Conservation (phyloP, 2,329 filamentous ascomycete genomes). For the Fusarium sp. region DNA sequence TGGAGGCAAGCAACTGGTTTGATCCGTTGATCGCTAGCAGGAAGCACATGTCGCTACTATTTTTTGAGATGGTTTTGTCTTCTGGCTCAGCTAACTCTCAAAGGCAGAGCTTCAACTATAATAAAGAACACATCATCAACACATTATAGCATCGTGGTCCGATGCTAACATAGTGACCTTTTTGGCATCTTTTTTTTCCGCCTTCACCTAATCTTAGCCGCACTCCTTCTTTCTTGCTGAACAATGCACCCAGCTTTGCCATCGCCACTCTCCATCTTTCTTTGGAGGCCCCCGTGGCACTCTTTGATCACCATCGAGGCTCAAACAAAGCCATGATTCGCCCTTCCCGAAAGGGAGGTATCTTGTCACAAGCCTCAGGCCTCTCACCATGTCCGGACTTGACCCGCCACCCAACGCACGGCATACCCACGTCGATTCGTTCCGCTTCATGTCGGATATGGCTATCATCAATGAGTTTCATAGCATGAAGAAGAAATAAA, state of each 20-base stretch:
- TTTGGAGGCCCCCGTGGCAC: neutral
- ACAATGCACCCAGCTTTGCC: neutral
- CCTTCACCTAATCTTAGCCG: too few relatives aligned
- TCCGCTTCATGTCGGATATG: neutral
- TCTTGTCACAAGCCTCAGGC: neutral
- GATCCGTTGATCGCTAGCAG: neutral
- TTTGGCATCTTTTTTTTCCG: too few relatives aligned
- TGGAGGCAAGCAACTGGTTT: neutral
- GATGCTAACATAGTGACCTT: too few relatives aligned
- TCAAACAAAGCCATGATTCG: neutral
- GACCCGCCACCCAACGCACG: neutral
- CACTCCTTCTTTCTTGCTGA: too few relatives aligned
- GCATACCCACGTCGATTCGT: neutral
- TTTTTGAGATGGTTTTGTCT: neutral
- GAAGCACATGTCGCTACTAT: neutral
- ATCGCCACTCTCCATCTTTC: neutral
- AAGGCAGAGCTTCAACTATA: too few relatives aligned
- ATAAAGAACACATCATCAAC: too few relatives aligned
- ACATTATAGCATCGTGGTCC: too few relatives aligned
- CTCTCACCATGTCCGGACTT: neutral
- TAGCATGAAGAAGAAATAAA: neutral
- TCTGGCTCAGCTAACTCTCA: too few relatives aligned
- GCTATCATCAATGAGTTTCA: neutral
- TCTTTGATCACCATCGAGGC: neutral
- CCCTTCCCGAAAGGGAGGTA: neutral